Conservation (phyloP, 768 basidiomycete genomes). For the Tulasnella sp. region DNA sequence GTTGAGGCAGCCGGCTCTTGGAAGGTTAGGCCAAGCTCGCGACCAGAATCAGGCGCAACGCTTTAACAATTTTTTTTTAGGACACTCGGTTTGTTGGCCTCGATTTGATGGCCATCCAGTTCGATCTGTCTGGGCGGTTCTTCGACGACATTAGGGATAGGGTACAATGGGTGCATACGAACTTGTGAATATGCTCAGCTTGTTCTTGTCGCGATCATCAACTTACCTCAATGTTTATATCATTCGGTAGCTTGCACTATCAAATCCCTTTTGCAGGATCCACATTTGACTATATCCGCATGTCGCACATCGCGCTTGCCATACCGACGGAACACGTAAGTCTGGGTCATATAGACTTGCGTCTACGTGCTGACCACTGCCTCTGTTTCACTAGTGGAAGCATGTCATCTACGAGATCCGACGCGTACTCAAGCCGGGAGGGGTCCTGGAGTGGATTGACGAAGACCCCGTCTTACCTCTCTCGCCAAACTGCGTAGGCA, state of each 20-base stretch:
- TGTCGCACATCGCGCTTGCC: conserved; percentile 54
- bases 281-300: conserved; percentile 60
- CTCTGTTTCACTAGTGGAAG: conserved; percentile 34
- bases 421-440: conserved; percentile 49
- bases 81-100: conserved; percentile 50
- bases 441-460: conserved; percentile 42
- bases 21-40: conserved; percentile 27
- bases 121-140: conserved; percentile 15
- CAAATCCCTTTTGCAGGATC: conserved; percentile 50
- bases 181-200: conserved; percentile 44
- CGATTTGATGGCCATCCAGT: conserved; percentile 40
- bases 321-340: conserved; percentile 37
- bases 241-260: conserved; percentile 36
- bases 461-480: conserved; percentile 6
- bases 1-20: conserved; percentile 50
- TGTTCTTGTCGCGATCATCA: not conserved
- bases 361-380: conserved; percentile 9
- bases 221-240: not conserved
- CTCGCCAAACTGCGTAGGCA: not conserved
- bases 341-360: not conserved
- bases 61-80: conserved; percentile 16
- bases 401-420: conserved; percentile 46
- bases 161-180: conserved; percentile 41
- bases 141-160: conserved; percentile 32
- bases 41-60: too few relatives aligned